Evolutionary conservation across 129 eudicot species (phyloP), one percentile per base, ranked within the genome.

Genomic region (Lonicera japonica): DNA sequence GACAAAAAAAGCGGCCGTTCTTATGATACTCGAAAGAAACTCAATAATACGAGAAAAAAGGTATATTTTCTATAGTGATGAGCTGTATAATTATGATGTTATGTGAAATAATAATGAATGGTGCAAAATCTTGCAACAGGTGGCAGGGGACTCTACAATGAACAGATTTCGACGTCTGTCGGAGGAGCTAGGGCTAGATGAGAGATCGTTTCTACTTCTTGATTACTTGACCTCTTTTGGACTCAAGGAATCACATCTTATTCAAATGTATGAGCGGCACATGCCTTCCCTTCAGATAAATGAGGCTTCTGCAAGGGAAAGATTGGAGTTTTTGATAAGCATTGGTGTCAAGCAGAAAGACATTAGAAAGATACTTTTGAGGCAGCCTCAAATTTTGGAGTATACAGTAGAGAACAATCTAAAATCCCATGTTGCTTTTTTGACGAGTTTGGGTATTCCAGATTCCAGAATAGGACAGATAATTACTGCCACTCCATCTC

Each of bases 231-330:
- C 85, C 65, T 84, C 89, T 13, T 92, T 80, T 62, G 99, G 96
- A 21, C 82, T 92, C 11, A 85, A 85, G 67, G 95, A 92, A 53
- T 74, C 95, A 0, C 95, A 92, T 77, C 83, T 92, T 67, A 61
- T 83, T 43, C 95, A 83, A 72, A 92, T 92, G 95, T 85, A 92
- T 60, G 83, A 81, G 38, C 77, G 96, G 69, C 99, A 88, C 79
- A 82, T 80, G 83, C 86, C 90, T 50, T 81, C 95, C 23, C 94
- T 92, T 62, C 86, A 88, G 72, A 88, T 82, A 9, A 92, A 92
- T 46, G 89, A 78, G 21, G 73, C 13, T 10, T 80, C 95, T 46
- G 99, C 90, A 34, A 68, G 75, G 78, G 99, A 92, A 78, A 80
- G 99, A 74, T 62, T 92, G 75, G 88, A 80, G 11, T 92, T 70